phyloP scores from a whole-genome alignment of 1,139 yeast genomes.

The Wickerhamomyces sp. region DNA sequence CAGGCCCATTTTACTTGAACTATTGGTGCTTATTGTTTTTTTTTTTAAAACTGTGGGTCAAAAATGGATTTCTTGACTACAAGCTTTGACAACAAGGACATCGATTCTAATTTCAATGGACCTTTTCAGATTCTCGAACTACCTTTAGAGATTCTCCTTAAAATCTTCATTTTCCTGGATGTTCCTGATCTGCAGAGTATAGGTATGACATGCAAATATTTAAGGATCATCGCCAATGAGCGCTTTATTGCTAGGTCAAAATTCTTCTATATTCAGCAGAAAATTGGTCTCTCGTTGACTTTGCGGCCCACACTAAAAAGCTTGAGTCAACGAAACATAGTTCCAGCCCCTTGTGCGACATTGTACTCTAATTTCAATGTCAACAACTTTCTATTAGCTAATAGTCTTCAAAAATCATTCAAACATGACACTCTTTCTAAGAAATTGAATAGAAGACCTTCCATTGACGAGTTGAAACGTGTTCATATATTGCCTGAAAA shows the following conservation, averaged over 20 bases:
- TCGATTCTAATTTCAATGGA: slow-evolving; percentile 9
- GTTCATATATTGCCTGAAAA: slow-evolving; percentile 14
- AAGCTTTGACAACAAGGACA: slow-evolving; percentile 13
- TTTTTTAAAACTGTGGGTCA: neutral
- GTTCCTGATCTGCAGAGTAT: slow-evolving; percentile 18
- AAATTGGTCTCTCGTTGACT: slow-evolving; percentile 13
- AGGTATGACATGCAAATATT: slow-evolving; percentile 14
- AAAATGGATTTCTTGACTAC: slow-evolving; percentile 20
- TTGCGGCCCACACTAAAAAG: slow-evolving; percentile 11
- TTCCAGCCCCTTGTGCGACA: slow-evolving; percentile 11
- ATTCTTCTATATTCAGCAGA: slow-evolving; percentile 16
- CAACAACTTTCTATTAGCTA: slow-evolving; percentile 4
- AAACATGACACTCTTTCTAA: slow-evolving; percentile 17
- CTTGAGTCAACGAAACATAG: slow-evolving; percentile 14
- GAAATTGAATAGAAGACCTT: slow-evolving; percentile 17
- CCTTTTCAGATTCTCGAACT: slow-evolving; percentile 17
- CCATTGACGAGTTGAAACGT: slow-evolving; percentile 13
- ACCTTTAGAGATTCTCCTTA: slow-evolving; percentile 20
- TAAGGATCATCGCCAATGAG: slow-evolving; percentile 15
- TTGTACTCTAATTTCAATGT: slow-evolving; percentile 3
- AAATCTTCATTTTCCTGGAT: slow-evolving; percentile 18
- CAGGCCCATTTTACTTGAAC: too few species aligned
- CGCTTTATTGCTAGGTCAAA: slow-evolving; percentile 17
- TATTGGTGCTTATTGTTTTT: too few species aligned
- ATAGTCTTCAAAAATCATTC: slow-evolving; percentile 15